These are phyloP conservation scores for Boletus reticuloceps DNA, from an alignment of 768 basidiomycete genomes.

Conservation along the genomic window DNA sequence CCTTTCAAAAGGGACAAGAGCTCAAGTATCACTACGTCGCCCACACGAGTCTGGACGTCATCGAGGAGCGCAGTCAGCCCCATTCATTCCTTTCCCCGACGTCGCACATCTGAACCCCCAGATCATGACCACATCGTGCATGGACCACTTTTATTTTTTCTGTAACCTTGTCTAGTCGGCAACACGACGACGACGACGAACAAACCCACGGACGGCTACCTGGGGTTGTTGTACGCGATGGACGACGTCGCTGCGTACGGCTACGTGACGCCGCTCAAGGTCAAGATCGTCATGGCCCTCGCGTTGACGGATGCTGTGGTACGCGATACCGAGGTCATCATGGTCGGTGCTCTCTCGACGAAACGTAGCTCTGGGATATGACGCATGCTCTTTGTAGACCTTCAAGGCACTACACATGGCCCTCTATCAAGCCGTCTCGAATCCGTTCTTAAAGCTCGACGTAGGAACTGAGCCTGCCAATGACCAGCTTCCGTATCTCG, in stretches of 20 bases:
- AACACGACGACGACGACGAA: constrained; percentile 36
- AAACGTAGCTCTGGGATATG: background rate
- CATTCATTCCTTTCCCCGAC: background rate
- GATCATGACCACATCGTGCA: background rate
- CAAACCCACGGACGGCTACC: constrained; percentile 75
- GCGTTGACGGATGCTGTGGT: constrained; percentile 80
- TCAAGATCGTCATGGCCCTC: constrained; percentile 83
- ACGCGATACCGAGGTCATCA: constrained; percentile 73
- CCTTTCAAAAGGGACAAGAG: constrained; percentile 58
- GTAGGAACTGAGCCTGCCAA: constrained; percentile 42
- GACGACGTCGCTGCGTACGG: constrained; percentile 93
- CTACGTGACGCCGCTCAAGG: constrained; percentile 82
- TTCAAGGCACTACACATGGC: constrained; percentile 90
- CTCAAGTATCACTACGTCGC: constrained; percentile 91
- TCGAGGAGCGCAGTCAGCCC: constrained; percentile 83
- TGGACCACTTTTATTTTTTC: too few relatives aligned
- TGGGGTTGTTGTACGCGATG: constrained; percentile 85
- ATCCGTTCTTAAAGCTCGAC: constrained; percentile 80
- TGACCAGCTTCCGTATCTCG: constrained; percentile 56
- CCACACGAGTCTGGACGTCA: constrained; percentile 85
- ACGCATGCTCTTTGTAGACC: constrained; percentile 44
- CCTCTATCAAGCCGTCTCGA: constrained; percentile 78
- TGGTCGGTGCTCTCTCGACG: constrained; percentile 43
- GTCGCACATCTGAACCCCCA: background rate
- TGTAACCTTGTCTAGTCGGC: constrained; percentile 13